Base-by-base conservation (phyloP, 352 stramenopile species). In the Aphanomyces stellatus region DNA sequence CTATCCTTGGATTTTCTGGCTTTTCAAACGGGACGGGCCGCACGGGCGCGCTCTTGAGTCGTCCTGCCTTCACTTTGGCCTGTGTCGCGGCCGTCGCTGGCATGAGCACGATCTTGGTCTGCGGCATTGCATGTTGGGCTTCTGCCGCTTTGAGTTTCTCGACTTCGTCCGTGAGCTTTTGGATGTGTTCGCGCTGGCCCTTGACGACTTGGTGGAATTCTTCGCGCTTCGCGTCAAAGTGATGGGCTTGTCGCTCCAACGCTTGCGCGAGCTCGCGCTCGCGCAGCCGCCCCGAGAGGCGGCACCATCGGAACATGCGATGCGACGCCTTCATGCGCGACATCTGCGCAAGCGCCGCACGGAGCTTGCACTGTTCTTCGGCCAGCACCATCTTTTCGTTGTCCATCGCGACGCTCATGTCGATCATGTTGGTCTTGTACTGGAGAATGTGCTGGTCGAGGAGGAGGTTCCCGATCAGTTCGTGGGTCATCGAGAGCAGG, bases 371-470 rank as follows among this genome's bases (percentile, higher is more conserved):
- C 22, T 63, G 55, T 33, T 63, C 55, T 51, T 63, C 55, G n/a
- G 55, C 34, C 5, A 63, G 55, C 34, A 63, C 55, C 55, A 63
- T 63, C 35, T 63, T 63, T 22, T 63, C 55, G 40, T 63, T 41
- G 40, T 63, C 55, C 55, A 63, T 63, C 10, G 55, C 55, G 19
- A 63, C 34, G 11, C 30, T 34, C 55, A 63, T 63, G 6, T 63
- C 55, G 35, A 63, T 51, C 55, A 63, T 63, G 40, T 63, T 63
- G 35, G 55, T 63, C 35, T 63, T 63, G 55, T 63, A 63, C 22
- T 48, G 30, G 13, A 4, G 31, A 30, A 63, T 63, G 55, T 63
- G 55, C 15, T 30, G 10, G 40, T 63, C 49, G 4, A 63, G 25
- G 55, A 63, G 55, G 3, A 63, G 30, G 40, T 43, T 43, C 5